Evolutionary conservation across 148 eudicot species (phyloP).

Genomic region (Heliosperma pusillum): DNA sequence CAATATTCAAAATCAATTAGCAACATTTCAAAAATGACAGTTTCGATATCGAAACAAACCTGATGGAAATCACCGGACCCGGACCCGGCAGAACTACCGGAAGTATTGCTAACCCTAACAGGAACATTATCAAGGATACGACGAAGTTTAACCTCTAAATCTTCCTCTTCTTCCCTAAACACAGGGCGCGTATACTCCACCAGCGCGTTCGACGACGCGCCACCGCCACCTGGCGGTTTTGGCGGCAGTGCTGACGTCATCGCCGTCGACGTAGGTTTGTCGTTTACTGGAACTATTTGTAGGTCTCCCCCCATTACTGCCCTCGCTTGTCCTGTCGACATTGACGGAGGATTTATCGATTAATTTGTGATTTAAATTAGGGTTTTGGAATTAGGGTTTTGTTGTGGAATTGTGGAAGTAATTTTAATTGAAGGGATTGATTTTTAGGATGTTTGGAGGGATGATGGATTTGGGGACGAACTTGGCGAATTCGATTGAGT

Average conservation of each 20-base stretch:
- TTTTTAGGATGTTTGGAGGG: background rate
- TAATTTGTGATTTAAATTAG: background rate
- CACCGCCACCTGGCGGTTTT: slow-evolving; percentile 40
- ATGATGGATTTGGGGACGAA: background rate
- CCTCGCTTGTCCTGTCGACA: slow-evolving; percentile 44
- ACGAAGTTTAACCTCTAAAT: slow-evolving; percentile 86
- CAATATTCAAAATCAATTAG: too few species aligned
- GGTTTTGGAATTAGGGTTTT: background rate
- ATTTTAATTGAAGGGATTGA: background rate
- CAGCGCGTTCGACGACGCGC: slow-evolving; percentile 46
- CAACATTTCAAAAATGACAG: too few species aligned
- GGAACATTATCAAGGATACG: slow-evolving; percentile 85
- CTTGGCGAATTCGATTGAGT: background rate
- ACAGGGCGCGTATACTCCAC: slow-evolving; percentile 69
- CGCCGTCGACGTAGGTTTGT: slow-evolving; percentile 28
- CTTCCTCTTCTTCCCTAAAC: slow-evolving; percentile 68
- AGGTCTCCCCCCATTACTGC: slow-evolving; percentile 48
- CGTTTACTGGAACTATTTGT: slow-evolving; percentile 51
- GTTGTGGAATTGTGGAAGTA: background rate
- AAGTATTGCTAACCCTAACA: slow-evolving; percentile 88
- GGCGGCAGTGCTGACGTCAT: slow-evolving; percentile 45
- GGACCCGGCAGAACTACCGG: slow-evolving; percentile 98
- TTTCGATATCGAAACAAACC: slow-evolving; percentile 34
- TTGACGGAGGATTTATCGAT: background rate
- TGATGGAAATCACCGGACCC: slow-evolving; percentile 99